Evolutionary conservation across 129 eudicot genomes (phyloP).

Genomic region (Flaveria brownii): DNA sequence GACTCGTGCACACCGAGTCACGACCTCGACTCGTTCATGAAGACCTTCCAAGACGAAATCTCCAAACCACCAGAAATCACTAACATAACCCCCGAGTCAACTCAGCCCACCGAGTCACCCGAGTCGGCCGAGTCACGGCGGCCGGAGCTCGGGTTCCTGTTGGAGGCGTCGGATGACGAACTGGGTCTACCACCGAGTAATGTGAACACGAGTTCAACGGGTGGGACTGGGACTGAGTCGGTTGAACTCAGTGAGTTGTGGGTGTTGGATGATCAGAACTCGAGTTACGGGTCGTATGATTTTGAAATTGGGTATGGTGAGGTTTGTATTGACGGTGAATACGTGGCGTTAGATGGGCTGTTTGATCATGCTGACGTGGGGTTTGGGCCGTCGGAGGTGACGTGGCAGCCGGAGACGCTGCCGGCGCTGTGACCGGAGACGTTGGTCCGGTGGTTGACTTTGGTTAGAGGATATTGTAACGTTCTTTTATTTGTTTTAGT

Average conservation of each 20-base stretch:
- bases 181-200: constrained; percentile 63
- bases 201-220: constrained; percentile 17
- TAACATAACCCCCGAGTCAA: constrained; percentile 35
- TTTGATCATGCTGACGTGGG: constrained; percentile 76
- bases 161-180: constrained; percentile 63
- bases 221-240: constrained; percentile 54
- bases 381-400: constrained; percentile 59
- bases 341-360: constrained; percentile 72
- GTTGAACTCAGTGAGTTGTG: constrained; percentile 61
- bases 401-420: constrained; percentile 62
- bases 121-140: constrained; percentile 45
- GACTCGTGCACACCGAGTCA: constrained; percentile 45
- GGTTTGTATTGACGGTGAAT: constrained; percentile 35
- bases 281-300: constrained; percentile 60
- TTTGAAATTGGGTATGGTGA: constrained; percentile 41
- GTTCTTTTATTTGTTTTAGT: constrained; percentile 27
- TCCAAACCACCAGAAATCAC: constrained; percentile 26
- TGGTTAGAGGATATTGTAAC: constrained; percentile 27
- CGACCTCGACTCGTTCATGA: constrained; percentile 80
- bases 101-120: constrained; percentile 30
- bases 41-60: constrained; percentile 74
- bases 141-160: constrained; percentile 48
- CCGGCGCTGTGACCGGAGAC: constrained; percentile 50
- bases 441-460: constrained; percentile 3
- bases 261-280: constrained; percentile 51